phyloP scores from a whole-genome alignment of 2,329 filamentous ascomycete species.

The Colletotrichum karsti region DNA sequence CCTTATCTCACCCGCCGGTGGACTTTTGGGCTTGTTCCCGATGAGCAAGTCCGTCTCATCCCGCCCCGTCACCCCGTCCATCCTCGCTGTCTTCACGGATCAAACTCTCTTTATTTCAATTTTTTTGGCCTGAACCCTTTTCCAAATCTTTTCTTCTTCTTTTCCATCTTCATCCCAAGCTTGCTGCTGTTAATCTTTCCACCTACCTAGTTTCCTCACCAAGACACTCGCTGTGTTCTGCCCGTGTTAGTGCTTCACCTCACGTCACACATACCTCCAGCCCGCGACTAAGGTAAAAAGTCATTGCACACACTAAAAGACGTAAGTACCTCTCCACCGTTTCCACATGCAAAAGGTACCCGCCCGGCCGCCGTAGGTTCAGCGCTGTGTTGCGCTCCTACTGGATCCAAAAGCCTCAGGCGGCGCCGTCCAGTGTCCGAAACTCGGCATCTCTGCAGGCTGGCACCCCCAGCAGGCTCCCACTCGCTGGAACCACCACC shows the following conservation, averaged over 20 bases:
- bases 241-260: no score
- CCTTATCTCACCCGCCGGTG: conserved; percentile 1
- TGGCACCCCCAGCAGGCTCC: not conserved
- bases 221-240: not conserved
- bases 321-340: not conserved
- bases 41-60: conserved; percentile 12
- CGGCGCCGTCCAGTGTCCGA: conserved; percentile 17
- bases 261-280: no score
- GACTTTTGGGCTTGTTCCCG: not conserved
- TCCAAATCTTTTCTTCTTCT: not conserved
- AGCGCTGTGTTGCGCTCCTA: conserved; percentile 1
- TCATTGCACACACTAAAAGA: not conserved
- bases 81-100: conserved; percentile 3
- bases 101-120: not conserved
- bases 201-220: not conserved
- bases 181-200: not conserved
- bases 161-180: not conserved
- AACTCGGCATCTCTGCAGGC: conserved; percentile 11
- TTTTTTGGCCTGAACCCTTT: not conserved
- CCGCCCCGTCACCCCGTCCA: not conserved
- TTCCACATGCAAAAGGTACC: not conserved
- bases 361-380: not conserved
- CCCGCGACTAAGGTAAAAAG: no score
- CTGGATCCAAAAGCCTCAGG: not conserved
- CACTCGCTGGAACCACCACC: not conserved